These are phyloP conservation scores for Mortierella sp. DNA, from an alignment of 371 early-diverging fungal genomes.

Conservation along the genomic window DNA sequence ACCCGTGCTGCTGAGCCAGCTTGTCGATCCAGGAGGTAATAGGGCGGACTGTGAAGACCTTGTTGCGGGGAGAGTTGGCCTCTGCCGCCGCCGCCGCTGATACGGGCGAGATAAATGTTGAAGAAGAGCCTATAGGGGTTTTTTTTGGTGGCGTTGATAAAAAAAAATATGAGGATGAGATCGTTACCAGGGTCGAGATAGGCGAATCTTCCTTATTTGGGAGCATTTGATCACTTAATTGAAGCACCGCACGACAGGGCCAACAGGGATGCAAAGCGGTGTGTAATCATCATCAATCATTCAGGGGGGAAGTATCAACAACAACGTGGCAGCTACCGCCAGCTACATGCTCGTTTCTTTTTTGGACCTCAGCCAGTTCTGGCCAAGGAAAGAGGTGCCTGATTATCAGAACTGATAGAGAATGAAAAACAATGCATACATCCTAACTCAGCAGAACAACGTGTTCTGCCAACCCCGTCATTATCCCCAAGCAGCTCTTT, in stretches of 20 bases:
- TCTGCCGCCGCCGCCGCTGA: constrained; percentile 6
- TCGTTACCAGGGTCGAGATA: constrained; percentile 7
- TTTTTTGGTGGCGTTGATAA: constrained; percentile 3
- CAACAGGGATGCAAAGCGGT: not conserved
- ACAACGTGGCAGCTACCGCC: not conserved
- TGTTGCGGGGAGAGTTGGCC: constrained; percentile 21
- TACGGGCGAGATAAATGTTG: not conserved
- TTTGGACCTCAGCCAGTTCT: too few species aligned
- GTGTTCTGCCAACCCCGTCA: not conserved
- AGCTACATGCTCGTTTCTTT: not conserved
- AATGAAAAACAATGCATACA: not conserved
- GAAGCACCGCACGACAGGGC: constrained; percentile 8
- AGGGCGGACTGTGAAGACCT: constrained; percentile 61
- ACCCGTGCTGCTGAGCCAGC: constrained; percentile 44
- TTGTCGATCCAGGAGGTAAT: constrained; percentile 66
- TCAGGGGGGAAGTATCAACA: not conserved
- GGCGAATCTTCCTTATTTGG: constrained; percentile 16
- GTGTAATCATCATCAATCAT: not conserved
- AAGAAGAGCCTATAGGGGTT: not conserved
- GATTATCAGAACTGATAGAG: not conserved
- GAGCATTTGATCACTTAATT: constrained; percentile 3
- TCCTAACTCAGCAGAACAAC: not conserved
- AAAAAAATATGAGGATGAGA: not conserved
- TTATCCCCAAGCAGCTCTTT: not conserved
- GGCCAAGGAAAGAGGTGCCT: not conserved